A percentile compares a stretch with the other conserved stretches of the same genome.
phyloP scores from a whole-genome alignment of 2,329 filamentous ascomycete species.

The Ilyonectria sp. region DNA sequence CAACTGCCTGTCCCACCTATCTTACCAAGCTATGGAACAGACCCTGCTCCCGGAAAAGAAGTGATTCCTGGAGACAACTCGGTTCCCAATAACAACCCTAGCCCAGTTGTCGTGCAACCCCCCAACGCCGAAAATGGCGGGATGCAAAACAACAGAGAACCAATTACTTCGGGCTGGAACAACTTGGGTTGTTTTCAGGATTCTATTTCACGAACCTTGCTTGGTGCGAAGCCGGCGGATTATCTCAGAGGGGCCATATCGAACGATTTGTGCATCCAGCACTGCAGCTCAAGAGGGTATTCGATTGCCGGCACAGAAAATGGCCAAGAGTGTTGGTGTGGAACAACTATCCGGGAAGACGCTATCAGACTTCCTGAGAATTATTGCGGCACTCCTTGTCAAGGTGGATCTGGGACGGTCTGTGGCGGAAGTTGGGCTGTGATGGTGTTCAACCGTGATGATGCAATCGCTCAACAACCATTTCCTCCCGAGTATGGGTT shows the following conservation, averaged over 20 bases:
- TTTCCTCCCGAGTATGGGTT: constrained; percentile 4
- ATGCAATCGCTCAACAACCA: background rate
- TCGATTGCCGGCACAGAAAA: constrained; percentile 66
- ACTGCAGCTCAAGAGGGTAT: constrained; percentile 60
- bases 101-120: background rate
- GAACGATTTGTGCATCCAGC: constrained; percentile 62
- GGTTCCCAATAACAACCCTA: background rate
- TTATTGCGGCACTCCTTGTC: constrained; percentile 43
- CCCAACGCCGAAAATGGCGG: background rate
- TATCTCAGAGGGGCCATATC: constrained; percentile 59
- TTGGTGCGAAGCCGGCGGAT: constrained; percentile 43
- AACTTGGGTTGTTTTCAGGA: constrained; percentile 54
- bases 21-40: background rate
- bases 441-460: constrained; percentile 36
- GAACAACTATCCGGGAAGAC: constrained; percentile 45
- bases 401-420: constrained; percentile 29
- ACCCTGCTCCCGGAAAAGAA: background rate
- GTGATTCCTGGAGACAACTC: background rate
- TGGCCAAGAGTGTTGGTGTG: constrained; percentile 68
- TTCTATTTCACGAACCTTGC: constrained; percentile 38
- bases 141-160: background rate
- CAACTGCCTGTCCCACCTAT: background rate
- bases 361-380: constrained; percentile 43
- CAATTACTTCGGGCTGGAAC: constrained; percentile 39
- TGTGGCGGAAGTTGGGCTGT: constrained; percentile 50